These are phyloP conservation scores for Pseudomassariella vexata DNA, from an alignment of 2,329 filamentous ascomycete genomes.

Conservation along the genomic window DNA sequence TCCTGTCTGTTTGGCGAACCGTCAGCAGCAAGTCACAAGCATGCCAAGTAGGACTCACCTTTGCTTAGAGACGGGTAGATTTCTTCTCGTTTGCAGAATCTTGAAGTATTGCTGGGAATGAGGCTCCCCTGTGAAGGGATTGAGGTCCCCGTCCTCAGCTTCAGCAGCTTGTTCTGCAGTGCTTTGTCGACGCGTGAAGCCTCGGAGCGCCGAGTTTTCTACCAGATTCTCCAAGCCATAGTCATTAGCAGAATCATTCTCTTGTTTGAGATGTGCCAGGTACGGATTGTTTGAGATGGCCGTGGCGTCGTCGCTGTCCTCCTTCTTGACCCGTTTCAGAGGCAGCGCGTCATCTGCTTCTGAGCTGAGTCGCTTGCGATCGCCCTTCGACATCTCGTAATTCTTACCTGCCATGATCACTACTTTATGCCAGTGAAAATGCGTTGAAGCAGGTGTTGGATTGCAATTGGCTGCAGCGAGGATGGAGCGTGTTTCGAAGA, in stretches of 20 bases:
- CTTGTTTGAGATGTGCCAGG: conserved; percentile 79
- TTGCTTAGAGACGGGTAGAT: conserved; percentile 88
- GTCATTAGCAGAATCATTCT: conserved; percentile 31
- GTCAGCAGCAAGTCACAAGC: background rate
- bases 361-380: conserved; percentile 20
- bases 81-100: conserved; percentile 77
- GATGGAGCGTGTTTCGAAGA: no score
- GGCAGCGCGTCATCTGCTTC: conserved; percentile 16
- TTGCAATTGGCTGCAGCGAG: no score
- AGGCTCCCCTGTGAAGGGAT: conserved; percentile 75
- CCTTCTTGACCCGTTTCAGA: conserved; percentile 21
- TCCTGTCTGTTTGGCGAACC: conserved; percentile 45
- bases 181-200: conserved; percentile 72
- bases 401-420: conserved; percentile 16
- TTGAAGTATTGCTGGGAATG: conserved; percentile 83
- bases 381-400: conserved; percentile 13
- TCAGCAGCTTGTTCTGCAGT: conserved; percentile 68
- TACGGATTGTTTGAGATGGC: conserved; percentile 64
- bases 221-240: conserved; percentile 23
- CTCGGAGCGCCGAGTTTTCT: conserved; percentile 46
- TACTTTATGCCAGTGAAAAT: no score
- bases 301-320: conserved; percentile 21
- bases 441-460: no score
- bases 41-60: conserved; percentile 46
- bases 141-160: conserved; percentile 75